phyloP scores from a whole-genome alignment of 176 grass and related monocot genomes.

The Aechmea fasciata region DNA sequence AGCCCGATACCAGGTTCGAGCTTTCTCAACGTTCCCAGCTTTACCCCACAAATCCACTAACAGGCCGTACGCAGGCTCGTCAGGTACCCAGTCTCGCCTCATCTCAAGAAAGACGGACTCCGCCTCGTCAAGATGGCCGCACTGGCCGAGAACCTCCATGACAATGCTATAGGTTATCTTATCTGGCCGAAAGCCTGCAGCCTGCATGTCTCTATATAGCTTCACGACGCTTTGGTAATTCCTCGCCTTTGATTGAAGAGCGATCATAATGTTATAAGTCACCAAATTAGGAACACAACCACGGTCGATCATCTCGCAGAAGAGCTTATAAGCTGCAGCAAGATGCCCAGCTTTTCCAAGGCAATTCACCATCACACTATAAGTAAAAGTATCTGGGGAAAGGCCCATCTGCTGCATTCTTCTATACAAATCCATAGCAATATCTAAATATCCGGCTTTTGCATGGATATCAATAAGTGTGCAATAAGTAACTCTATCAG shows the following conservation, averaged over 20 bases:
- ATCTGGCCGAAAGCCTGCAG: constrained; percentile 87
- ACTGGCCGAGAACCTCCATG: constrained; percentile 80
- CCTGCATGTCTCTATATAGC: constrained; percentile 91
- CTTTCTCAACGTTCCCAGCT: constrained; percentile 77
- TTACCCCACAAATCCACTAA: constrained; percentile 97
- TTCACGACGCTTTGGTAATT: constrained; percentile 85
- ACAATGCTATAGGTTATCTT: constrained; percentile 98
- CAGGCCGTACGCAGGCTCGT: constrained; percentile 88
- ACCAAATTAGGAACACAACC: constrained; percentile 90
- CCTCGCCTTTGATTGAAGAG: constrained; percentile 81
- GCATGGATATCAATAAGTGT: constrained; percentile 95
- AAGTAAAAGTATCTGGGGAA: constrained; percentile 87
- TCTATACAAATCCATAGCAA: constrained; percentile 68
- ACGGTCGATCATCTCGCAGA: constrained; percentile 83
- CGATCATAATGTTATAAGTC: constrained; percentile 95
- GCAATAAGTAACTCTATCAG: constrained; percentile 81
- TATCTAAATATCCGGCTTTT: constrained; percentile 76
- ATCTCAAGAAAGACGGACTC: constrained; percentile 83
- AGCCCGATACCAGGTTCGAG: constrained; percentile 60
- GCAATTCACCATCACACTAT: constrained; percentile 97
- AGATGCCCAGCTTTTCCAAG: constrained; percentile 84
- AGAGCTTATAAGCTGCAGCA: constrained; percentile 61
- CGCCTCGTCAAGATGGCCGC: constrained; percentile 72
- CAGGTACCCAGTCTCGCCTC: constrained; percentile 77
- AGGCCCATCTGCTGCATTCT: constrained; percentile 76